Base-by-base conservation (phyloP, 371 early-diverging fungal species). In the Mortierella sp. region DNA sequence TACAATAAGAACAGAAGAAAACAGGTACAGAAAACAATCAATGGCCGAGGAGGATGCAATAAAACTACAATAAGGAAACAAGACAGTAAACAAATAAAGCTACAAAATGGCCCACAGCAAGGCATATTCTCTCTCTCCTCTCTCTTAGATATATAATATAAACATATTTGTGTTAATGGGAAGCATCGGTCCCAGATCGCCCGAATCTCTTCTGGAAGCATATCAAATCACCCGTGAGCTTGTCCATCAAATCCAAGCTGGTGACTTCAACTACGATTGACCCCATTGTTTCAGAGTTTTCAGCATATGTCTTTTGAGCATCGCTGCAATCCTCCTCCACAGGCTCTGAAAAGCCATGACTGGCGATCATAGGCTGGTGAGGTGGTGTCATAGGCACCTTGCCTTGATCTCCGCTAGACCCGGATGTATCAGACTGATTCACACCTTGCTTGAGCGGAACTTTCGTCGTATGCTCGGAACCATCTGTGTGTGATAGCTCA, bases 231-330 rank as follows among this genome's bases (percentile, higher is more conserved):
- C 74, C 68, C 9, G 86, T 77, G 17, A 87, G 60, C 31, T 75
- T 68, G 64, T 85, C 82, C 82, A 87, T 87, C 42, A 86, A 73
- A 61, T 86, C 88, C 47, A 85, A 63, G 0, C 86, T 83, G 0
- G 86, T 80, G 10, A 54, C 59, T 10, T 53, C 53, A 12, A 15
- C 23, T 34, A 31, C 0, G 28, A 54, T 23, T 9, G 43, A 42
- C 28, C 13, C 28, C 32, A n/a, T 4, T 2, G 43, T 9, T 17
- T 12, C 43, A n/a, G 43, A 0, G 15, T 42, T 19, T 1, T 54
- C 17, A 23, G 23, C n/a, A 26, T 64, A 34, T n/a, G 10, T 8
- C 23, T 54, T 42, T 62, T 6, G 28, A 42, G 19, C 5, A 31
- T 29, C 40, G 22, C 17, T 31, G 31, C 23, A 43, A 22, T 51